Evolutionary conservation across 768 basidiomycete species (phyloP), one percentile per base, ranked within the genome.

Genomic region (Agrocybe chaxingu): DNA sequence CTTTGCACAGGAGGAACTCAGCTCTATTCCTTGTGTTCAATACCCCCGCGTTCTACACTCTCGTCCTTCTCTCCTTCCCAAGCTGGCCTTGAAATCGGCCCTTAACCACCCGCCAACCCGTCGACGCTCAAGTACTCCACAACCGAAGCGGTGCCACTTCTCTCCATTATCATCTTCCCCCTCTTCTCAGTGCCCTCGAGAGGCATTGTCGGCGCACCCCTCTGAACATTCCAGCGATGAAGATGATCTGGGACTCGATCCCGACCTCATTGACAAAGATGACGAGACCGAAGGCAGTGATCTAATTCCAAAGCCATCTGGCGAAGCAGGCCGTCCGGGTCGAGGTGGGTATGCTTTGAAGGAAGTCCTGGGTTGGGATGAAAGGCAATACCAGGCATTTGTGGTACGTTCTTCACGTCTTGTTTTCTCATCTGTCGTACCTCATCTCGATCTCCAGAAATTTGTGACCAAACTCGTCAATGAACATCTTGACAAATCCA

Each of bases 331-430:
- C 10, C 36, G 45, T 9, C 61, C 61, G 8, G 56, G 60, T 6
- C 34, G 46, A 3, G 64, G 62, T 12, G 61, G 66, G 0, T 67
- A 67, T 35, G 65, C 40, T 7, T 53, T 67, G 10, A 42, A 58
- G 40, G 52, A 46, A 1, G 57, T 51, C 0, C 40, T 66, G 3
- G 37, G 42, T 7, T 66, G 63, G 65, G 48, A 58, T 12, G 42
- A 40, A 3, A 56, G 16, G 34, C 8, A 33, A 2, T 66, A 47
- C n/a, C 0, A 24, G 0, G 56, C 52, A 30, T 40, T 66, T 16
- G 59, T 61, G 59, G 65, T 66, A 47, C 29, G 36, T 38, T 11
- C 36, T 48, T 40, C 33, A 36, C 43, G 10, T 4, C 12, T 8
- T 24, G 13, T 24, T 33, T 35, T 29, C 49, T 50, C 12, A 3